Conservation (phyloP, 768 basidiomycete species). For the Tylopilus rubrobrunneus region DNA sequence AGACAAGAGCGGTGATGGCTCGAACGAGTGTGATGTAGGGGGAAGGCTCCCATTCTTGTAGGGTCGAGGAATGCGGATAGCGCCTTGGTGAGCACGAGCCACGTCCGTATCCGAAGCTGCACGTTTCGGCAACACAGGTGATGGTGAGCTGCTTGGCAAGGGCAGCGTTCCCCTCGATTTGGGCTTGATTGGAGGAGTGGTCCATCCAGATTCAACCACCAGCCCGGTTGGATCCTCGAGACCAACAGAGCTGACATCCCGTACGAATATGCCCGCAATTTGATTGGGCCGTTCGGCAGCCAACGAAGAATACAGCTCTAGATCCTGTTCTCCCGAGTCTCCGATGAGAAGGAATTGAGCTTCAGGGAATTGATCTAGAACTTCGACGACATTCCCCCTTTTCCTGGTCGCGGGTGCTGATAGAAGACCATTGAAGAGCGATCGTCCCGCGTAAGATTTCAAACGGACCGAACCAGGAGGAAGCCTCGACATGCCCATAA, state of each 20-base stretch:
- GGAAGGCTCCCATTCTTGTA: slow-evolving; percentile 12
- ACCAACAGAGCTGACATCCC: slow-evolving; percentile 54
- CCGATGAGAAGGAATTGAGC: slow-evolving; percentile 83
- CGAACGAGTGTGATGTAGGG: slow-evolving; percentile 10
- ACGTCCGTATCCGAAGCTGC: slow-evolving; percentile 20
- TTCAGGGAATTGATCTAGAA: slow-evolving; percentile 69
- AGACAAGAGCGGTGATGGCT: slow-evolving; percentile 3
- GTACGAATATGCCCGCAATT: slow-evolving; percentile 77
- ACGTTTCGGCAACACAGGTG: slow-evolving; percentile 12
- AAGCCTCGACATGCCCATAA: slow-evolving; percentile 64
- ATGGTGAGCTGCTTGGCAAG: background rate
- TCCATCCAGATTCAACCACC: background rate
- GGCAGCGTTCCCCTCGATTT: slow-evolving; percentile 8
- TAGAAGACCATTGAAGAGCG: slow-evolving; percentile 79
- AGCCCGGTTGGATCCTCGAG: slow-evolving; percentile 66
- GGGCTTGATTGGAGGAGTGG: slow-evolving; percentile 2
- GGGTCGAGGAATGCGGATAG: slow-evolving; percentile 15
- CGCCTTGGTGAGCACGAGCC: background rate
- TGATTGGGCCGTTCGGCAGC: slow-evolving; percentile 67
- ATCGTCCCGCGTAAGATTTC: slow-evolving; percentile 80
- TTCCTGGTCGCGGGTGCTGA: slow-evolving; percentile 83
- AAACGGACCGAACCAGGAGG: slow-evolving; percentile 77
- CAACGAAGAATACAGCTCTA: slow-evolving; percentile 82
- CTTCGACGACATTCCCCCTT: slow-evolving; percentile 71
- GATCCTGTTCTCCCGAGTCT: slow-evolving; percentile 92